Base-by-base conservation (phyloP, 2,329 filamentous ascomycete genomes). In the Botrytis squamosa region DNA sequence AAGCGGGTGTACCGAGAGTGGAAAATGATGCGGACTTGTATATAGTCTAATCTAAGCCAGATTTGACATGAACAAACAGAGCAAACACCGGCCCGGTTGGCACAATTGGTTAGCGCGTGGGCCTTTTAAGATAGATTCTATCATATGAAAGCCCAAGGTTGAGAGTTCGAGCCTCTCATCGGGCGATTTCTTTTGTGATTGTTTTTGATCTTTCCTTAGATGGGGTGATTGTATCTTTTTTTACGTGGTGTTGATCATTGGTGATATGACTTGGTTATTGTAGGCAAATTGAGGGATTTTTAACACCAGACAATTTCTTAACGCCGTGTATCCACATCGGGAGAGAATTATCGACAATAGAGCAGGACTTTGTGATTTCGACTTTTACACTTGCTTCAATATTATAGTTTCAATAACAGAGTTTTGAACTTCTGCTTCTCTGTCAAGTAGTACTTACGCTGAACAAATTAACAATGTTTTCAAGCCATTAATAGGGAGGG, bases 101-200 rank as follows among this genome's bases (percentile, higher is more conserved):
- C 66, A 69, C 66, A 69, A 69, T 63, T 69, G 66, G 66, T 69
- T 69, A 69, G 66, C 66, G 67, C 67, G 67, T 69, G 67, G 67
- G 67, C 67, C 49, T 44, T 44, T 44, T 44, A 44, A 40, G 10
- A 40, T 40, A 40, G 40, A 40, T 40, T 40, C 40, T 40, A 40
- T 40, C 10, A 40, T 40, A 14, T 14, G 12, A 40, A 69, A 69
- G 67, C 67, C 67, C 67, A 69, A 59, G 67, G 67, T 69, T 69
- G 67, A 69, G 67, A 38, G 67, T 69, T 69, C 66, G 33, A 69
- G 36, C 49, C 67, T 52, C 67, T 69, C 67, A 20, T 10, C n/a
- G 36, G 63, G 63, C 63, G 42, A 36, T 36, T 46, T 8, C 12
- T 65, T 36, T n/a, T 62, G 22, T 9, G 3, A 1, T n/a, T n/a